Percentiles rank a stretch among this genome's conserved stretches.
Conservation (phyloP, 1,284 basidiomycete species). For the Amylostereum areolatum region DNA sequence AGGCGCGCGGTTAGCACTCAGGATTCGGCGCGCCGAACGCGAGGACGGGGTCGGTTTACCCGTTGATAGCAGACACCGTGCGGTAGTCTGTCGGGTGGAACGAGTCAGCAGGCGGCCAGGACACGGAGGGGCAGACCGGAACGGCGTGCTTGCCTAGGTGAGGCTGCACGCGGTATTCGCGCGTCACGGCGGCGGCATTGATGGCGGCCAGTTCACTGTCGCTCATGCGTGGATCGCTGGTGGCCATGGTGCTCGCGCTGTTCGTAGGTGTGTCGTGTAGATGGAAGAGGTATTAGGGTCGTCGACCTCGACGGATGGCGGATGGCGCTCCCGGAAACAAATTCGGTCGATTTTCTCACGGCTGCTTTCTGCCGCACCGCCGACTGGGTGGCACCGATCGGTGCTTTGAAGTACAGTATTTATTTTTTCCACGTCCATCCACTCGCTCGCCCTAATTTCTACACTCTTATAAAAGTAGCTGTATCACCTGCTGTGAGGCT, state of each 20-base stretch:
- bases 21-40: conserved; percentile 6
- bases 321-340: too few species aligned
- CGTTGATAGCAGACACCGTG: conserved; percentile 61
- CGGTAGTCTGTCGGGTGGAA: conserved; percentile 12
- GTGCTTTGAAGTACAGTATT: too few species aligned
- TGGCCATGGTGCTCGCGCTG: conserved; percentile 23
- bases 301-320: too few species aligned
- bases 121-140: conserved; percentile 5
- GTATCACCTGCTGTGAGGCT: too few species aligned
- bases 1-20: conserved; percentile 13
- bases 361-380: too few species aligned
- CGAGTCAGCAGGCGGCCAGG: conserved; percentile 2
- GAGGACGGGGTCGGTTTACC: conserved; percentile 42
- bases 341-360: too few species aligned
- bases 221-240: conserved; percentile 51
- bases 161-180: conserved; percentile 81
- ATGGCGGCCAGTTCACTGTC: conserved; percentile 76
- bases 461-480: too few species aligned
- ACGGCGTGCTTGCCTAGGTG: conserved; percentile 62
- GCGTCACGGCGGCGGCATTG: conserved; percentile 84
- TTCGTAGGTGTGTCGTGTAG: too few species aligned
- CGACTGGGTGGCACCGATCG: too few species aligned
- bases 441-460: too few species aligned
- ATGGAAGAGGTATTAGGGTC: too few species aligned
- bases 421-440: too few species aligned